These are phyloP conservation scores for Fistulinella prunicolor DNA, from an alignment of 768 basidiomycete genomes.

Conservation along the genomic window DNA sequence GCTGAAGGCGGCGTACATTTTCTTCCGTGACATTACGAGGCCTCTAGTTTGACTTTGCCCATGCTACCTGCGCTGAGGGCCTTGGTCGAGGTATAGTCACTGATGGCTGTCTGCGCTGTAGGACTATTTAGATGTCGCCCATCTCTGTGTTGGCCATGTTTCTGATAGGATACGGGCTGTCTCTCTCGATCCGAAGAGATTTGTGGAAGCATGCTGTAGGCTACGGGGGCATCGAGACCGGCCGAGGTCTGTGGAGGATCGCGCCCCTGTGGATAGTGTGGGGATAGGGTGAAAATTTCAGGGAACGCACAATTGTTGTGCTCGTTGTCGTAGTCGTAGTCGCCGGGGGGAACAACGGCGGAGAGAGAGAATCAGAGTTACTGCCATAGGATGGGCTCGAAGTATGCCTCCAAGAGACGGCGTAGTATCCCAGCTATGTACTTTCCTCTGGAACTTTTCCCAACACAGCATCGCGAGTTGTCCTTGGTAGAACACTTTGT, in stretches of 20 bases:
- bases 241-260: slow-evolving; percentile 54
- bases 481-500: slow-evolving; percentile 43
- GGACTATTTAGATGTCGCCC: slow-evolving; percentile 34
- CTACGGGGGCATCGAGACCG: slow-evolving; percentile 76
- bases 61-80: slow-evolving; percentile 97
- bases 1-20: slow-evolving; percentile 76
- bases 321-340: slow-evolving; percentile 3
- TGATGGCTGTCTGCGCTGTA: slow-evolving; percentile 54
- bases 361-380: slow-evolving; percentile 16
- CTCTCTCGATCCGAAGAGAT: slow-evolving; percentile 34
- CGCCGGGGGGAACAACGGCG: slow-evolving; percentile 9
- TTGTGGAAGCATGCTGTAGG: slow-evolving; percentile 35
- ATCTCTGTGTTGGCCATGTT: slow-evolving; percentile 30
- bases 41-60: slow-evolving; percentile 98
- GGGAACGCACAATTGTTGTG: too few relatives aligned
- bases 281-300: slow-evolving; percentile 37
- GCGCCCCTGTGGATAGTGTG: slow-evolving; percentile 21
- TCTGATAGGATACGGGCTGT: slow-evolving; percentile 27
- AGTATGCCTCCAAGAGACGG: slow-evolving; percentile 55
- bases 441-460: slow-evolving; percentile 52
- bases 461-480: slow-evolving; percentile 44
- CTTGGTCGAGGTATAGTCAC: slow-evolving; percentile 95
- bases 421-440: slow-evolving; percentile 37
- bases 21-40: slow-evolving; percentile 85
- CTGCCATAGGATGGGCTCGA: slow-evolving; percentile 11